These are phyloP conservation scores for Plasmodium coatneyi DNA, from an alignment of 169 alveolate genomes.

Conservation along the genomic window DNA sequence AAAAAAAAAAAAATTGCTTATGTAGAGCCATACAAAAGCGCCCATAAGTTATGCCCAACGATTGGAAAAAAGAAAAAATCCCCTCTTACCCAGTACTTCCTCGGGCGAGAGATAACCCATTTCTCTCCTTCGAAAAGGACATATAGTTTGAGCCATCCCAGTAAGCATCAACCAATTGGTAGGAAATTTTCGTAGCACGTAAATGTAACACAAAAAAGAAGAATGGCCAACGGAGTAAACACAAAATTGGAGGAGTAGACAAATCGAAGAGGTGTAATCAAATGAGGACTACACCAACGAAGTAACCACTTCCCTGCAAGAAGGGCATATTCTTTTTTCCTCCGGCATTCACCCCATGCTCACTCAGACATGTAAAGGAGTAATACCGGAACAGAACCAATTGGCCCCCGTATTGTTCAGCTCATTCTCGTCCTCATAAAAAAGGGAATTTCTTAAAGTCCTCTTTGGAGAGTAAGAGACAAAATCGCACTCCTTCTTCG, in stretches of 20 bases:
- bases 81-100: slow-evolving; percentile 46
- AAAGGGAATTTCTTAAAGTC: slow-evolving; percentile 37
- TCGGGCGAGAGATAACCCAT: slow-evolving; percentile 60
- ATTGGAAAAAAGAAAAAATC: background rate
- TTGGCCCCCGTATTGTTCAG: slow-evolving; percentile 49
- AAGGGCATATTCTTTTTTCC: background rate
- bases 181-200: background rate
- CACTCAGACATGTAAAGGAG: background rate
- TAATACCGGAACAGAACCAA: slow-evolving; percentile 62
- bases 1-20: background rate
- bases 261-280: background rate
- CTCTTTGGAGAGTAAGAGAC: slow-evolving; percentile 47
- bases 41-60: background rate
- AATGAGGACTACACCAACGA: background rate
- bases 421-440: slow-evolving; percentile 44
- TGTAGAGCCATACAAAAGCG: background rate
- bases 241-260: background rate
- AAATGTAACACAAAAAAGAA: background rate
- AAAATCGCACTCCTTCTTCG: slow-evolving; percentile 41
- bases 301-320: background rate
- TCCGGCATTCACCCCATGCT: background rate
- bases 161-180: background rate
- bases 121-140: slow-evolving; percentile 31
- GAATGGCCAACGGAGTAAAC: background rate
- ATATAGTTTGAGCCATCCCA: background rate